A percentile compares a stretch with the other conserved stretches of the same genome.
Evolutionary conservation across 2,329 filamentous ascomycete species (phyloP).

Genomic region (Didymella pinodella): DNA sequence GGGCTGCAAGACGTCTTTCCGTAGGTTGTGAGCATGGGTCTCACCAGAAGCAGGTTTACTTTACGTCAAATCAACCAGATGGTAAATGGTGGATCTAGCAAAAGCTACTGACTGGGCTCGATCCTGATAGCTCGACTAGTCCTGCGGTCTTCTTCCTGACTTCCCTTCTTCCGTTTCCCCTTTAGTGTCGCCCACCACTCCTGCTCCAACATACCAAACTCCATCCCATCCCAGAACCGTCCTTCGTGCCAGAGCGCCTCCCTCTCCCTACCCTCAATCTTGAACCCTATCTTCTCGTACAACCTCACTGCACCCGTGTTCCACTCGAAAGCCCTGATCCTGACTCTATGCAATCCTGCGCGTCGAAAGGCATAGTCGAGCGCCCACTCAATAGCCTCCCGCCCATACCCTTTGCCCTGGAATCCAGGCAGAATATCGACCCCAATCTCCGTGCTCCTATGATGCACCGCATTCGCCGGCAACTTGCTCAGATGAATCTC

Average conservation of each 20-base stretch:
- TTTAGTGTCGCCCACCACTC: conserved; percentile 35
- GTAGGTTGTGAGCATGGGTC: too few species aligned
- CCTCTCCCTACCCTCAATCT: conserved; percentile 53
- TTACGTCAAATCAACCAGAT: too few species aligned
- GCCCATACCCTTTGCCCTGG: conserved; percentile 56
- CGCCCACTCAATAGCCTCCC: conserved; percentile 58
- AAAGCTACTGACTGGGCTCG: neutral
- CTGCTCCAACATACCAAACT: conserved; percentile 39
- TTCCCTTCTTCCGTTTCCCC: conserved; percentile 2
- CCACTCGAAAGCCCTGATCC: conserved; percentile 52
- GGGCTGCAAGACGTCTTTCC: conserved; percentile 11
- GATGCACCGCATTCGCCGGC: conserved; percentile 47
- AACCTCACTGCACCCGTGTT: conserved; percentile 55
- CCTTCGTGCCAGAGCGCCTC: conserved; percentile 57
- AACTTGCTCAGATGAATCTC: conserved; percentile 18
- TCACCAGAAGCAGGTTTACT: too few species aligned
- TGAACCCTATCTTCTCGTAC: conserved; percentile 58
- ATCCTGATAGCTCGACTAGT: conserved; percentile 16
- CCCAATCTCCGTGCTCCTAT: conserved; percentile 54
- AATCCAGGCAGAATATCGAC: conserved; percentile 49
- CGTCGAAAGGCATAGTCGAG: conserved; percentile 58
- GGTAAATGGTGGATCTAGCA: too few species aligned
- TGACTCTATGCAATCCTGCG: conserved; percentile 57
- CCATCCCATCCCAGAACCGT: conserved; percentile 47
- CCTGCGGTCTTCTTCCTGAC: neutral